These are phyloP conservation scores for Hygrophila difformis DNA, from an alignment of 257 asterid species.

Conservation along the genomic window DNA sequence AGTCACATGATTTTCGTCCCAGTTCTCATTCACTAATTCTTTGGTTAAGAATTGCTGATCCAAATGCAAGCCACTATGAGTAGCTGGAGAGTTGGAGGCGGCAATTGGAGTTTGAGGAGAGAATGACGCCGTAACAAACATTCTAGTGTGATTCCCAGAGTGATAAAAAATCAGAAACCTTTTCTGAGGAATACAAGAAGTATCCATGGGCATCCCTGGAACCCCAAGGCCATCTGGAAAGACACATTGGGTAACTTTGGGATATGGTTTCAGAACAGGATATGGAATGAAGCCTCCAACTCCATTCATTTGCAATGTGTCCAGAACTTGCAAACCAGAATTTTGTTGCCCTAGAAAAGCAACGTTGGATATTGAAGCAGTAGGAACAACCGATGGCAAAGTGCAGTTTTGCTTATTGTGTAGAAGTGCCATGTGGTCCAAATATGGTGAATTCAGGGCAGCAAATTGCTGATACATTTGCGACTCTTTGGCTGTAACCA, in stretches of 20 bases:
- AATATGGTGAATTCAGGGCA: conserved; percentile 35
- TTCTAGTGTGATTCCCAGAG: conserved; percentile 47
- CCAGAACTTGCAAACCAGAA: conserved; percentile 23
- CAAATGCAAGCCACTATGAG: conserved; percentile 9
- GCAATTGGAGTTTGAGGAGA: conserved; percentile 22
- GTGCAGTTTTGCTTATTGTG: conserved; percentile 29
- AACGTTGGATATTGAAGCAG: conserved; percentile 24
- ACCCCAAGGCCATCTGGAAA: conserved; percentile 21
- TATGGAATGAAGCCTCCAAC: conserved; percentile 19
- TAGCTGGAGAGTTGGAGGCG: conserved; percentile 21
- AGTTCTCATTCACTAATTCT: conserved; percentile 24
- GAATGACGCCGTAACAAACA: conserved; percentile 38
- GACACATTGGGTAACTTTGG: conserved; percentile 18
- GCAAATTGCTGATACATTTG: conserved; percentile 33
- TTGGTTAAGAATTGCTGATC: conserved; percentile 19
- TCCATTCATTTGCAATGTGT: conserved; percentile 23
- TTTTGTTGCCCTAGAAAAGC: conserved; percentile 23
- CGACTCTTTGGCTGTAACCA: conserved; percentile 43
- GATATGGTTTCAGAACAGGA: conserved; percentile 15
- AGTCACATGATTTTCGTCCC: conserved; percentile 28
- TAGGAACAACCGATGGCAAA: conserved; percentile 16
- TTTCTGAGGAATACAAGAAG: conserved; percentile 27
- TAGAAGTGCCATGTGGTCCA: conserved; percentile 28
- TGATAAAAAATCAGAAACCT: conserved; percentile 62
- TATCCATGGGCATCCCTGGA: conserved; percentile 19